phyloP scores from a whole-genome alignment of 768 basidiomycete genomes.

The Tylopilus sp. region DNA sequence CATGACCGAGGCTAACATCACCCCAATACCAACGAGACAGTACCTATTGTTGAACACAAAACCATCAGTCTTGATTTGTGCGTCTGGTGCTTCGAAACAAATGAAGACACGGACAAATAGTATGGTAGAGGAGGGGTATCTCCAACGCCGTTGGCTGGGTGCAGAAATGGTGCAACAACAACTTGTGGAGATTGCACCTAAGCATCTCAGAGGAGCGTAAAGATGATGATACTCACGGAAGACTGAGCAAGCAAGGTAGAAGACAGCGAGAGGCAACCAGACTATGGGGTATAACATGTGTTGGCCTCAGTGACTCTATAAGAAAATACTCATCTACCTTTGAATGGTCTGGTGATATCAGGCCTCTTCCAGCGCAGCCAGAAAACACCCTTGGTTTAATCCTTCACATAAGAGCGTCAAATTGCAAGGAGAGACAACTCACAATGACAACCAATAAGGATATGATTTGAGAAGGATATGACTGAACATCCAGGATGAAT shows the following conservation, averaged over 20 bases:
- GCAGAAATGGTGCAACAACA: constrained; percentile 52
- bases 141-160: constrained; percentile 50
- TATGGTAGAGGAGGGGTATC: constrained; percentile 61
- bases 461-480: constrained; percentile 49
- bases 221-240: neutral
- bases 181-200: constrained; percentile 30
- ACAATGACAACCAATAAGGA: constrained; percentile 53
- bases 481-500: constrained; percentile 56
- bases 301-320: neutral
- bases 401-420: too few relatives aligned
- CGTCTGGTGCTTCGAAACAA: too few relatives aligned
- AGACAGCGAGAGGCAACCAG: neutral
- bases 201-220: neutral
- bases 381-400: too few relatives aligned
- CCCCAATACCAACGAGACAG: too few relatives aligned
- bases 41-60: too few relatives aligned
- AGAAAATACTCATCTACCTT: constrained; percentile 11
- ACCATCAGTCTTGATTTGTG: too few relatives aligned
- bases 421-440: constrained; percentile 19
- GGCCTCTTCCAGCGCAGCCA: constrained; percentile 50
- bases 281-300: neutral
- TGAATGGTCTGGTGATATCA: constrained; percentile 17
- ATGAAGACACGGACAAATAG: constrained; percentile 48
- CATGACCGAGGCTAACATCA: too few relatives aligned
- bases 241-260: neutral